Conservation (phyloP, 352 stramenopile species). For the Albugo candida region DNA sequence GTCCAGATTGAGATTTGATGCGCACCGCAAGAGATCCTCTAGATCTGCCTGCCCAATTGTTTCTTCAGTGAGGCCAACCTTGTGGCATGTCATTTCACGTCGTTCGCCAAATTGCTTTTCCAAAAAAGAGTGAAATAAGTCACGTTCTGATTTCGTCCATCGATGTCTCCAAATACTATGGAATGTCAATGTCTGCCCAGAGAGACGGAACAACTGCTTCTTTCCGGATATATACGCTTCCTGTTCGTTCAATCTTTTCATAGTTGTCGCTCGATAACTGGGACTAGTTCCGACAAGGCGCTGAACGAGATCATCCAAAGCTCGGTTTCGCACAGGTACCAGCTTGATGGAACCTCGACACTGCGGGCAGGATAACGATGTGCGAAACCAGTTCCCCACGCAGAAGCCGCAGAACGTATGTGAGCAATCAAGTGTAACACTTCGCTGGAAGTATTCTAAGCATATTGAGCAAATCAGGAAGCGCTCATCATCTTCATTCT, state of each 20-base stretch:
- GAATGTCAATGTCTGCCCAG: not conserved
- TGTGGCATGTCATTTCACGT: slow-evolving; percentile 33
- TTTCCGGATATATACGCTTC: no score
- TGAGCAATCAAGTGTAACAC: slow-evolving; percentile 58
- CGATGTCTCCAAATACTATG: not conserved
- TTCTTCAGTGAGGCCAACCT: slow-evolving; percentile 37
- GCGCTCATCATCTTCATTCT: slow-evolving; percentile 27
- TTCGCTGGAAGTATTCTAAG: slow-evolving; percentile 61
- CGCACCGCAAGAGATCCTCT: slow-evolving; percentile 25
- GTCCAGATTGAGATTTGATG: slow-evolving; percentile 44
- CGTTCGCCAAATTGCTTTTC: slow-evolving; percentile 36
- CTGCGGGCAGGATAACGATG: slow-evolving; percentile 53
- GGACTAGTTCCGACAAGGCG: slow-evolving; percentile 45
- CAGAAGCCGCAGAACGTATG: slow-evolving; percentile 71
- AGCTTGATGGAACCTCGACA: slow-evolving; percentile 42
- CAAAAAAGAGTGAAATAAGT: slow-evolving; percentile 10
- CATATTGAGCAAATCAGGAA: slow-evolving; percentile 68
- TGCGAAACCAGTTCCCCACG: slow-evolving; percentile 60
- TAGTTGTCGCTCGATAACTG: slow-evolving; percentile 6
- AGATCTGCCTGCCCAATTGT: slow-evolving; percentile 27
- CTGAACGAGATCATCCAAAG: slow-evolving; percentile 58
- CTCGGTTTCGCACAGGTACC: slow-evolving; percentile 57
- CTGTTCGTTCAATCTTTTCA: no score
- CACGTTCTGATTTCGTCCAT: not conserved
- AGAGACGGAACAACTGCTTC: no score